Base-by-base conservation (phyloP, 2,329 filamentous ascomycete genomes). In the Nemania sp. region DNA sequence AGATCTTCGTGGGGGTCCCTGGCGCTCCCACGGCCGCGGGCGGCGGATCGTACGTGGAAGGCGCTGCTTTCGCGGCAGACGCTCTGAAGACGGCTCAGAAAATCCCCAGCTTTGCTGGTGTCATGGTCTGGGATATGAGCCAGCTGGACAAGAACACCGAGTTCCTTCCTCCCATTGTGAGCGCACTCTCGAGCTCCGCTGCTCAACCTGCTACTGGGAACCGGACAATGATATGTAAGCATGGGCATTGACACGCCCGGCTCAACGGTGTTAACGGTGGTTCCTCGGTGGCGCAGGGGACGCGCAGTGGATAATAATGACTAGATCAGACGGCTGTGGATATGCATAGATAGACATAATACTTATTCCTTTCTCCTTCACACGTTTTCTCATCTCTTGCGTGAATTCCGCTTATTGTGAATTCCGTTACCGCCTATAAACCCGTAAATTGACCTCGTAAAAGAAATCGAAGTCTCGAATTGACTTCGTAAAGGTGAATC, bases 101-200 rank as follows among this genome's bases (percentile, higher is more conserved):
- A 34, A 89, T 81, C 67, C 72, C 76, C 2, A 87, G 81, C 71
- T 89, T 90, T 66, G 87, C 86, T 3, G 87, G 87, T 20, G 81
- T 87, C 18, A 88, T 89, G 87, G 78, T 89, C 75, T 90, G 86
- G 87, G 87, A 90, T 72, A 82, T 83, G 73, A 83, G 79, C 21
- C 85, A 88, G 75, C 77, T 83, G 1, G 85, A 81, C 61, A 74
- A 75, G n/a, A 88, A 88, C 72, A 32, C 68, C 1, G 84, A 82
- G 1, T 87, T 86, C 69, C 74, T 88, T 53, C 73, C 75, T 32
- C 71, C 76, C 21, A 74, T 86, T 2, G 50, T 59, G 10, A 21
- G 13, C 15, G 43, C 35, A 15, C 57, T 59, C 13, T 10, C 40
- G 12, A n/a, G n/a, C n/a, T 17, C 10, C n/a, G 15, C n/a, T 32